These are phyloP conservation scores for Termitomyces sp. DNA, from an alignment of 768 basidiomycete species.

Conservation along the genomic window DNA sequence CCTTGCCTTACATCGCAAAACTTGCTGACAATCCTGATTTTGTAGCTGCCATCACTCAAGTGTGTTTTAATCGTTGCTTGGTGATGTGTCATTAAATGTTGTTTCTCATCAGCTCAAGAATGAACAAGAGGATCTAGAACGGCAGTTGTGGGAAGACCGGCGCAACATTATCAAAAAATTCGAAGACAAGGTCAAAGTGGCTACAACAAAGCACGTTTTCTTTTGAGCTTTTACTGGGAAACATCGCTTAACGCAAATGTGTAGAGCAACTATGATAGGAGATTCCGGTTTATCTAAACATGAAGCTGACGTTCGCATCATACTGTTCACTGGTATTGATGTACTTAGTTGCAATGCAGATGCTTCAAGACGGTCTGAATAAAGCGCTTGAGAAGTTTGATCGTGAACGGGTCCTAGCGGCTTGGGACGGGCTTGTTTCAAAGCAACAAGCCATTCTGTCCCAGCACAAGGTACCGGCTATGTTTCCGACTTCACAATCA, in stretches of 20 bases:
- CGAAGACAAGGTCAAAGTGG: slow-evolving; percentile 65
- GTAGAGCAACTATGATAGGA: slow-evolving; percentile 66
- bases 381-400: slow-evolving; percentile 68
- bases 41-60: slow-evolving; percentile 45
- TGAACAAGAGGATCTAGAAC: slow-evolving; percentile 69
- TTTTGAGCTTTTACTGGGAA: neutral
- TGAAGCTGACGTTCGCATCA: slow-evolving; percentile 49
- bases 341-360: slow-evolving; percentile 34
- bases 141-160: slow-evolving; percentile 63
- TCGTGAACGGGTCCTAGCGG: slow-evolving; percentile 57
- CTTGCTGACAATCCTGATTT: slow-evolving; percentile 52
- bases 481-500: slow-evolving; percentile 51
- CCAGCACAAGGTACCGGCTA: slow-evolving; percentile 58
- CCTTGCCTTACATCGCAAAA: slow-evolving; percentile 58
- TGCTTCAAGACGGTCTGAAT: slow-evolving; percentile 57
- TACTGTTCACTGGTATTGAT: neutral
- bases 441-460: slow-evolving; percentile 67
- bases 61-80: slow-evolving; percentile 21
- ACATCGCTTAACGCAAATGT: neutral
- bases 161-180: slow-evolving; percentile 56
- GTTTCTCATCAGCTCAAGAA: slow-evolving; percentile 49
- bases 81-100: neutral
- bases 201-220: slow-evolving; percentile 55
- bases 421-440: slow-evolving; percentile 72
- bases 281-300: slow-evolving; percentile 54